phyloP scores from a whole-genome alignment of 139 green algal genomes.

The Axilococcus clingmanii region DNA sequence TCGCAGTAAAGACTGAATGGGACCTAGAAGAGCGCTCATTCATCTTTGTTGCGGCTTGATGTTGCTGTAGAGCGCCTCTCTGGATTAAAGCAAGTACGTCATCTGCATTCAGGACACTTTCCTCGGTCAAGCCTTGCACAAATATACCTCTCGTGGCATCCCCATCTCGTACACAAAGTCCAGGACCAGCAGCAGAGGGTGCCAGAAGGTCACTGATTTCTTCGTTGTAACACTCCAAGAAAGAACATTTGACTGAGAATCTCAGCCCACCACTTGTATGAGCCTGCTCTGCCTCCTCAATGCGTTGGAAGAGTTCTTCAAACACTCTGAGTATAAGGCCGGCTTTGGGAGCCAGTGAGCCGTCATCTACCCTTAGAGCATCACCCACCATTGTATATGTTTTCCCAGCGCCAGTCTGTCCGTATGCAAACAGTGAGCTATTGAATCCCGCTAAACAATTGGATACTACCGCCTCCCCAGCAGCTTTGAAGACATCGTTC shows the following conservation, averaged over 20 bases:
- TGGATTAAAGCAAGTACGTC: slow-evolving; percentile 65
- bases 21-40: slow-evolving; percentile 81
- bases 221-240: slow-evolving; percentile 96
- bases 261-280: slow-evolving; percentile 1
- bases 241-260: slow-evolving; percentile 33
- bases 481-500: slow-evolving; percentile 47
- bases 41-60: slow-evolving; percentile 72
- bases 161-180: slow-evolving; percentile 56
- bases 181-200: slow-evolving; percentile 22
- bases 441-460: slow-evolving; percentile 68
- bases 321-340: slow-evolving; percentile 76
- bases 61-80: slow-evolving; percentile 52
- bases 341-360: slow-evolving; percentile 6
- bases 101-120: slow-evolving; percentile 51
- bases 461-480: slow-evolving; percentile 51
- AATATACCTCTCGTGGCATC: slow-evolving; percentile 66
- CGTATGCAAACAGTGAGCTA: slow-evolving; percentile 64
- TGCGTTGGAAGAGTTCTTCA: slow-evolving; percentile 63
- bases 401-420: slow-evolving; percentile 64
- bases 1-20: slow-evolving; percentile 79
- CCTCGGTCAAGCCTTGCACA: slow-evolving; percentile 74
- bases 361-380: slow-evolving; percentile 7
- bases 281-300: slow-evolving; percentile 38
- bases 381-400: slow-evolving; percentile 65
- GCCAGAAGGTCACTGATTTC: slow-evolving; percentile 76